These are phyloP conservation scores for Gentiana macrophylla DNA, from an alignment of 257 asterid species.

Conservation along the genomic window DNA sequence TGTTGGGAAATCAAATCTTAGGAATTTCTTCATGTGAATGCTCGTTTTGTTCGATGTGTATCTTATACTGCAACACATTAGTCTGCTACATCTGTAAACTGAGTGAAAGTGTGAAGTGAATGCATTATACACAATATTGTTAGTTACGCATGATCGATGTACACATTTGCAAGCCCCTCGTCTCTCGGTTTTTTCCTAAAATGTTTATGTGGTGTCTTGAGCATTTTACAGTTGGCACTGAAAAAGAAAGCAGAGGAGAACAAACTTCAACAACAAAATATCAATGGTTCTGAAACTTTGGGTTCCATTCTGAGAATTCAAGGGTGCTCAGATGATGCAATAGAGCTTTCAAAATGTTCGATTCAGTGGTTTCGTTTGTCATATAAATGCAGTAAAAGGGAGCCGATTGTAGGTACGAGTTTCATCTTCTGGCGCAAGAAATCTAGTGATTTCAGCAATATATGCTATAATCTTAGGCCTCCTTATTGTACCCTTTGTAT, in stretches of 20 bases:
- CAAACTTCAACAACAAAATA: constrained; percentile 28
- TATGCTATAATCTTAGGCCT: too few relatives aligned
- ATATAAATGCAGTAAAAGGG: constrained; percentile 86
- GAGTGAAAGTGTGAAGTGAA: too few relatives aligned
- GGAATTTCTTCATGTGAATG: too few relatives aligned
- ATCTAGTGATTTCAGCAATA: neutral
- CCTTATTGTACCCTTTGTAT: too few relatives aligned
- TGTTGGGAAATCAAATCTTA: too few relatives aligned
- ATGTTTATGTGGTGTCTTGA: neutral
- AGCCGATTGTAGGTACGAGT: constrained; percentile 62
- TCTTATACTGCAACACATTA: too few relatives aligned
- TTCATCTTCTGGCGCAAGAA: neutral
- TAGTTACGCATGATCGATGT: too few relatives aligned
- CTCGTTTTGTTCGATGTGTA: too few relatives aligned
- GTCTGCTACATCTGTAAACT: too few relatives aligned
- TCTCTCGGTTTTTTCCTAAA: neutral
- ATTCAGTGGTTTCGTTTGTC: constrained; percentile 94
- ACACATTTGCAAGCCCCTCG: too few relatives aligned
- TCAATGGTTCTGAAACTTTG: constrained; percentile 50
- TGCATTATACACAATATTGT: too few relatives aligned
- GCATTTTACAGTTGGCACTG: constrained; percentile 51
- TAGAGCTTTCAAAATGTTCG: constrained; percentile 64
- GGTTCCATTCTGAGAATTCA: constrained; percentile 79
- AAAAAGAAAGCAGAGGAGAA: constrained; percentile 62
- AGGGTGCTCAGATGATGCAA: constrained; percentile 51